Base-by-base conservation (phyloP, 768 basidiomycete species). In the Termitomyces heimii region DNA sequence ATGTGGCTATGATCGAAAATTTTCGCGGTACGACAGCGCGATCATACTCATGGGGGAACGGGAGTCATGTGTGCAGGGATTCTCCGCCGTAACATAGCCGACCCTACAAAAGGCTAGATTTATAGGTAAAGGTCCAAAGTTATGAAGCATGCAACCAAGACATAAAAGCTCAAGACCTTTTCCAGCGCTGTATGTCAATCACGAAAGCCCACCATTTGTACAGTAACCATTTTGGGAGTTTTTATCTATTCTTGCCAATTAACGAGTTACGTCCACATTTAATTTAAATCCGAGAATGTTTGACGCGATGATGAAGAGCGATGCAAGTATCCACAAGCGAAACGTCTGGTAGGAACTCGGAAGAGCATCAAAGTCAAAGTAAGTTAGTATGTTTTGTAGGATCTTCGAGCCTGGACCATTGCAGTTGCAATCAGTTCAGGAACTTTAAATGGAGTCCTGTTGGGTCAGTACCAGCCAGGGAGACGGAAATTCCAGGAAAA, bases 71-170 rank as follows among this genome's bases (percentile, higher is more conserved):
- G 48, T 7, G 16, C 8, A 18, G 22, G 32, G n/a, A 49, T 49
- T n/a, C 20, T 49, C 22, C 52, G 29, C 29, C 31, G 20, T 51
- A 22, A 37, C n/a, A 16, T 49, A 35, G n/a, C 39, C 40, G 48
- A 55, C 52, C 29, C 32, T 29, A 44, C 31, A 55, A 40, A 52
- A 20, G 22, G 32, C 44, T 39, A 55, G 52, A 55, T 44, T 22
- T 43, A 43, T n/a, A 55, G 43, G 55, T 40, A 46, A 32, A 50
- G 26, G 53, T 51, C 54, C 56, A 54, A 58, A 37, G 49, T 46
- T 44, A 28, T 47, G 46, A 16, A 44, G 45, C 24, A 26, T 43
- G 40, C 26, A 55, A 49, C 12, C 5, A 49, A 24, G 14, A 22
- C 18, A 54, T 37, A 47, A 39, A 54, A 46, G 46, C 22, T 35